Conservation (phyloP, 345 rosid genomes). For the Sisymbrium irio region DNA sequence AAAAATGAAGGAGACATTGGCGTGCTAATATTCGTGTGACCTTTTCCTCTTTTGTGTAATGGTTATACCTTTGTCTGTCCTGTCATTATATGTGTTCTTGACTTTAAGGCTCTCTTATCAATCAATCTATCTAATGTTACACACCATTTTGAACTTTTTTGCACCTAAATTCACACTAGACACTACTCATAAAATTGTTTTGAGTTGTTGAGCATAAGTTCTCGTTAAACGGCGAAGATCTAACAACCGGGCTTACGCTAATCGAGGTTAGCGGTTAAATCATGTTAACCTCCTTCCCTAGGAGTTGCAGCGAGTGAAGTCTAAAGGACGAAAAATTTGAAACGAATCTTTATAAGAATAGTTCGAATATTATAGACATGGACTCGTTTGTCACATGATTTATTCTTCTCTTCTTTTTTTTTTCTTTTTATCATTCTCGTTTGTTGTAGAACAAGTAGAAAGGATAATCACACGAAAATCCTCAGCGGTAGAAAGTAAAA, state of each 20-base stretch:
- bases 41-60: constrained; percentile 23
- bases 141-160: not conserved
- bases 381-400: not conserved
- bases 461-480: not conserved
- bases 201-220: not conserved
- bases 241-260: not conserved
- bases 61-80: constrained; percentile 24
- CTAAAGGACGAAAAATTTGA: not conserved
- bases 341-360: not conserved
- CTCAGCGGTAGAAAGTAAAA: not conserved
- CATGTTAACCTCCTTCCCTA: not conserved
- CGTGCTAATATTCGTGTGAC: constrained; percentile 32
- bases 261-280: not conserved
- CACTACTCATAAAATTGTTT: not conserved
- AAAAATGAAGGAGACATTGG: constrained; percentile 20
- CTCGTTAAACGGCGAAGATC: not conserved
- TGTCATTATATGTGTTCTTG: constrained; percentile 26
- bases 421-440: not conserved
- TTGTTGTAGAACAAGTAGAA: not conserved
- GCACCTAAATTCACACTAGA: not conserved
- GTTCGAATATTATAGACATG: not conserved
- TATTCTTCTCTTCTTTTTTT: not conserved
- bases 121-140: constrained; percentile 23
- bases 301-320: not conserved
- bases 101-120: constrained; percentile 9